Conservation (phyloP, 352 stramenopile genomes). For the Phytopythium montanum region DNA sequence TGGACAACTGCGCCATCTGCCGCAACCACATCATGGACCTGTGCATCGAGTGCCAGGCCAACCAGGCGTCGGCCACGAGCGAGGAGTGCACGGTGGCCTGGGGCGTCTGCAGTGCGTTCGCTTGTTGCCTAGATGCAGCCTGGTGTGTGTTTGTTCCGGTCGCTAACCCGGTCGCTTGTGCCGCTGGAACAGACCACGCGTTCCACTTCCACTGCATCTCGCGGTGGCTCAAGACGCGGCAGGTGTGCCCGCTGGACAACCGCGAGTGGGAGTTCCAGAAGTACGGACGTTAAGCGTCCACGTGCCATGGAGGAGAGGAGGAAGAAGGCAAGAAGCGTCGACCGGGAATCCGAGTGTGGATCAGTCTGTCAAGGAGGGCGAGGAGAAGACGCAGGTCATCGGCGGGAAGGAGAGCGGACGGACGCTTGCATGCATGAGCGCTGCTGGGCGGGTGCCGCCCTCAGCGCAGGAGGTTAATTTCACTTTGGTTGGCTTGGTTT, state of each 20-base stretch:
- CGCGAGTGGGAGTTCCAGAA: conserved; percentile 99
- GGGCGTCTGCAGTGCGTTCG: conserved; percentile 82
- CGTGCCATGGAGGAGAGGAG: background rate
- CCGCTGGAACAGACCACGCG: conserved; percentile 88
- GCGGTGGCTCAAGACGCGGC: conserved; percentile 98
- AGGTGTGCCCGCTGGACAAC: conserved; percentile 99
- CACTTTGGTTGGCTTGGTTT: conserved; percentile 2
- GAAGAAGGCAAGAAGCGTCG: background rate
- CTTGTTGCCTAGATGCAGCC: background rate
- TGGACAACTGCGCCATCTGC: conserved; percentile 97
- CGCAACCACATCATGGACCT: conserved; percentile 99
- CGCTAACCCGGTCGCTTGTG: conserved; percentile 3
- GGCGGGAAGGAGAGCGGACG: too few relatives aligned
- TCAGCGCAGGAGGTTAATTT: background rate
- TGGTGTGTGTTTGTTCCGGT: background rate
- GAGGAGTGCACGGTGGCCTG: conserved; percentile 87
- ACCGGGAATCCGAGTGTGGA: background rate
- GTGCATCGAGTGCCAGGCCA: conserved; percentile 98
- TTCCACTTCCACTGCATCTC: conserved; percentile 99
- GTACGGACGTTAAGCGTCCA: conserved; percentile 75
- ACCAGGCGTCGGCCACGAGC: conserved; percentile 85
- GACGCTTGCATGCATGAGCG: background rate
- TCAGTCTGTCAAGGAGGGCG: background rate
- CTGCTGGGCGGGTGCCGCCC: background rate
- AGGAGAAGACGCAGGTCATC: background rate